Evolutionary conservation across 768 basidiomycete species (phyloP).

Genomic region (Nevesoporus exiguus): DNA sequence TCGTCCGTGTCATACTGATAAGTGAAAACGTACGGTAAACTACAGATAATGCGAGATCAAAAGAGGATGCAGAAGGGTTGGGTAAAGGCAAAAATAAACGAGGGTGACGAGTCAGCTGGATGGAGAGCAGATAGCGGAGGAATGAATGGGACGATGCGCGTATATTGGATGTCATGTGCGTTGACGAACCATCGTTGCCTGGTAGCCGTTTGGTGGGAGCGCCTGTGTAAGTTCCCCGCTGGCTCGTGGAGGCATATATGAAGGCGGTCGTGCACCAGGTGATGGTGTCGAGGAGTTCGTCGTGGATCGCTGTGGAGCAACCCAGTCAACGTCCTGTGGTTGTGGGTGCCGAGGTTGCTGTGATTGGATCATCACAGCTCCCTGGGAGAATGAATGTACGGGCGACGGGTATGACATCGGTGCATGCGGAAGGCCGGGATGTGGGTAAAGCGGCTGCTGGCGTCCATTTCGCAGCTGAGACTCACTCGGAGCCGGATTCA

Average conservation of each 20-base stretch:
- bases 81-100: constrained; percentile 19
- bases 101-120: constrained; percentile 27
- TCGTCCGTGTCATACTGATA: constrained; percentile 60
- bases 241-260: constrained; percentile 45
- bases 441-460: constrained; percentile 39
- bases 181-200: constrained; percentile 46
- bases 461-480: constrained; percentile 37
- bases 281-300: constrained; percentile 32
- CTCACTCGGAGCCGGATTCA: constrained; percentile 39
- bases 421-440: constrained; percentile 38
- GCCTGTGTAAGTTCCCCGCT: constrained; percentile 43
- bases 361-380: constrained; percentile 41
- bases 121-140: constrained; percentile 21
- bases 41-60: constrained; percentile 57
- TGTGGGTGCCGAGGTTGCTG: constrained; percentile 39
- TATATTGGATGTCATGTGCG: constrained; percentile 37
- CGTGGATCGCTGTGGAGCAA: constrained; percentile 37
- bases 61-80: constrained; percentile 31
- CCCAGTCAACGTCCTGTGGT: constrained; percentile 44
- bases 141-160: constrained; percentile 14
- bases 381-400: constrained; percentile 46
- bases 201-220: constrained; percentile 43
- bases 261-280: constrained; percentile 47
- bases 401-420: constrained; percentile 45
- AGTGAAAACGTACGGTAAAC: constrained; percentile 48